Base-by-base conservation (phyloP, 768 basidiomycete species). In the Exsudoporus frostii region DNA sequence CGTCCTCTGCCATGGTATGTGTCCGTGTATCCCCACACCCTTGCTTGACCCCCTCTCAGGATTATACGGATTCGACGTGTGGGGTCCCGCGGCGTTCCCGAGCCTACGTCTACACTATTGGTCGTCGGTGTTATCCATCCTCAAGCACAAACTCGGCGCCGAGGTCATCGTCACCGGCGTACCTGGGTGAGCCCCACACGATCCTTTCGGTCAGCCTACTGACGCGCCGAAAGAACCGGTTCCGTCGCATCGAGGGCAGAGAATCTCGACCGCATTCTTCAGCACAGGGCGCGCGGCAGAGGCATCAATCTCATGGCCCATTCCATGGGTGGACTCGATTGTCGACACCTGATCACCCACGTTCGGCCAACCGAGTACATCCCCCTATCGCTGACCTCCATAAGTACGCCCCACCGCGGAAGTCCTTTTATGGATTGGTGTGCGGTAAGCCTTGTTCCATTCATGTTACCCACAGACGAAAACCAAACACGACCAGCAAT, bases 371-470 rank as follows among this genome's bases (percentile, higher is more conserved):
- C 72, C 10, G 84, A 88, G 46, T 98, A 98, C 71, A 79, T 79
- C 2, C 94, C 97, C 1, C 71, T 93, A 29, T 94, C 92, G 7
- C 74, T 99, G 53, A 98, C 90, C 1, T 90, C 86, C 20, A 81
- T 99, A 58, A 85, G 86, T 24, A 98, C 97, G 0, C 97, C 97
- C 15, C 97, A 99, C 68, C 82, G 92, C 17, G 96, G 97, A 32
- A 92, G 90, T 61, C 94, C 96, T 1, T 98, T 99, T 71, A 99
- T 99, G 97, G 92, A 97, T 68, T 99, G 97, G 97, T 98, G 96
- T 74, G 79, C 83, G 45, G 91, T 90, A 63, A 64, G 88, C 32
- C 43, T 37, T 27, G 34, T 48, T 53, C 25, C 45, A 34, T 55
- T 50, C 50, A 53, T 45, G 9, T 54, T 34, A 1, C 8, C 9